Conservation (phyloP, 2,329 filamentous ascomycete species). For the Phialophora tarda region DNA sequence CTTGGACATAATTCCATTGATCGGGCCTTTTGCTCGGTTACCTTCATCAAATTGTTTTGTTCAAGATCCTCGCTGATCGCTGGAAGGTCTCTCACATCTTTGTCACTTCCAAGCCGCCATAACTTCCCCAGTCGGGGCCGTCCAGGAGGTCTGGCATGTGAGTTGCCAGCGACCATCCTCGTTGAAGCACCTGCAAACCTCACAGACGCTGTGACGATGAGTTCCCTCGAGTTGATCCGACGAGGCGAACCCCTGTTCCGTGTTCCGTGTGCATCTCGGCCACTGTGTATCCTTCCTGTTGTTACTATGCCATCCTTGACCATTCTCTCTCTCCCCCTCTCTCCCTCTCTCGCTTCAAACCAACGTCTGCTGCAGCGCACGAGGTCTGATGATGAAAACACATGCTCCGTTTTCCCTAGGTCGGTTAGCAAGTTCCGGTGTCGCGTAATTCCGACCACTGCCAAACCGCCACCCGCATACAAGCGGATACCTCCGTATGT, state of each 20-base stretch:
- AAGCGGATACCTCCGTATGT: conserved; percentile 31
- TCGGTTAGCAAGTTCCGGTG: not conserved
- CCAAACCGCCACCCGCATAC: not conserved
- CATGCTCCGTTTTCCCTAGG: not conserved
- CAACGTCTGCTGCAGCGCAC: not conserved
- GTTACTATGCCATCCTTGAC: not conserved
- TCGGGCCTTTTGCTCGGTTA: conserved; percentile 12
- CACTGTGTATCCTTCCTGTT: not conserved
- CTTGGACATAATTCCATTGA: conserved; percentile 33
- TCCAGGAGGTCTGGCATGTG: not conserved
- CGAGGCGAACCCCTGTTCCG: not conserved
- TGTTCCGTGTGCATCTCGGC: not conserved
- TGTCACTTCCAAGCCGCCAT: not conserved
- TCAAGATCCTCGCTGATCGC: not conserved
- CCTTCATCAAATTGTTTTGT: not conserved
- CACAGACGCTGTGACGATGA: not conserved
- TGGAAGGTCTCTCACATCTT: conserved; percentile 19
- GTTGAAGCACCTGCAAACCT: not conserved
- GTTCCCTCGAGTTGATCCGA: not conserved
- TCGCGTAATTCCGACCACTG: conserved; percentile 29
- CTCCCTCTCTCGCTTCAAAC: not conserved
- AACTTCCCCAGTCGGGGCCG: not conserved
- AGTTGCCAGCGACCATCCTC: not conserved
- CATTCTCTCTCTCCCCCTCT: not conserved
- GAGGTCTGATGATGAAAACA: not conserved